Base-by-base conservation (phyloP, 2,329 filamentous ascomycete species). In the Pochonia chlamydosporia region DNA sequence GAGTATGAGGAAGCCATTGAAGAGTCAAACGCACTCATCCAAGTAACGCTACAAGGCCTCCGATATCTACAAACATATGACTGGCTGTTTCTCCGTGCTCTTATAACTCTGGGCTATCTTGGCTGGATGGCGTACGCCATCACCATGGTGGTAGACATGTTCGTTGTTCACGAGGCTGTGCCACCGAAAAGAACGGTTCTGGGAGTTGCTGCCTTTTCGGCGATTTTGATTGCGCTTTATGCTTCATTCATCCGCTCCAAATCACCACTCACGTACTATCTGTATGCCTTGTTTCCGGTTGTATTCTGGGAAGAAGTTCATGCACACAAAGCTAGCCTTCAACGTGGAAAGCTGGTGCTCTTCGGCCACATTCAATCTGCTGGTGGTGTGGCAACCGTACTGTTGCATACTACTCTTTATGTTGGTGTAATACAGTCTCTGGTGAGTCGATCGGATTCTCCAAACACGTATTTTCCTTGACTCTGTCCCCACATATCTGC, bases 41-140 rank as follows among this genome's bases (percentile, higher is more conserved):
- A 85, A 49, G 70, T 88, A 43, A 85, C 82, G 2, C 75, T 99
- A 1, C 79, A 89, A 51, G 93, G 93, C 7, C 72, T 99, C 50
- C 81, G 93, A 43, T 99, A 99, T 63, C 76, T 99, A 23, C 93
- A 99, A 66, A 99, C 91, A 0, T 99, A 99, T 59, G 93, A 99
- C 69, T 99, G 93, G 93, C 75, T 99, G 3, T 99, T 99, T 68
- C 71, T 99, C 30, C 79, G 93, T 50, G 86, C 89, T 2, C 75
- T 99, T 43, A 86, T 99, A 50, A 96, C 93, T 2, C 63, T 87
- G 11, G 93, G 93, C 16, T 99, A 97, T 60, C 70, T 97, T 7
- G 93, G 93, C 18, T 99, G 92, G 92, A 95, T 97, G 61, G 85
- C 87, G 1, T 99, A 91, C 65, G 89, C 91, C 2, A 72, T 95